Evolutionary conservation across 2,329 filamentous ascomycete species (phyloP), one percentile per base, ranked within the genome.

Genomic region (Tolypocladium paradoxum): DNA sequence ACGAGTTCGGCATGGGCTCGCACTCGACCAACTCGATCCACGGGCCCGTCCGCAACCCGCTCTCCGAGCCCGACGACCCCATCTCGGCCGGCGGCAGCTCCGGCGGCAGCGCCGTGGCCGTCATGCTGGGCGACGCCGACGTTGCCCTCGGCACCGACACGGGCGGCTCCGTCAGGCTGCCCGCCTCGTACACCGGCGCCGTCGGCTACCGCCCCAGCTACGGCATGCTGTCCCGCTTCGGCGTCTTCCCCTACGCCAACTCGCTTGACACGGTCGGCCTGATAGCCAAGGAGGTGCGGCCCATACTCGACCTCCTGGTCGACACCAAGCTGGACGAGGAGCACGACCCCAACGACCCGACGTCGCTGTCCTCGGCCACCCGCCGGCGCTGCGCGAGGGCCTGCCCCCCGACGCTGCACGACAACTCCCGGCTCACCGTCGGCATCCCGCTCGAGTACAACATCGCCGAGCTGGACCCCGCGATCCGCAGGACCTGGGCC

Each of bases 1-100:
- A 97, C 70, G 93, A 95, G 66, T 96, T 96, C 66, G 90, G 91
- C 31, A 96, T 96, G 91, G 90, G 90, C 2, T 95, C 90, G 9
- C 85, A 96, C 61, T 91, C 89, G 2, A 72, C 73, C 50, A 83
- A 85, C 62, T 90, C 89, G 1, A 70, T 76, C 52, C 82, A 84
- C 61, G 88, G 87, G 1, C 66, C 81, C 1, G 87, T 92, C 5
- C 73, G 67, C 51, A 83, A 79, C 56, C 73, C 70, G 8, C 68
- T 73, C 51, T 71, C 64, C 0, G 55, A 64, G 48, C 33, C 48
- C 40, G n/a, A n/a, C 1, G 55, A 61, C 45, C 65, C 71, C 54
- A 66, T 82, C 29, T 93, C 90, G 0, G 85, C 87, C 0, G 91
- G 91, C 37, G 91, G 91, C 33, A 96, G 91, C 67, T 97, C 92